Base-by-base conservation (phyloP, 225 moss, liverwort and hornwort species). In the Physcomitrellopsis africana region DNA sequence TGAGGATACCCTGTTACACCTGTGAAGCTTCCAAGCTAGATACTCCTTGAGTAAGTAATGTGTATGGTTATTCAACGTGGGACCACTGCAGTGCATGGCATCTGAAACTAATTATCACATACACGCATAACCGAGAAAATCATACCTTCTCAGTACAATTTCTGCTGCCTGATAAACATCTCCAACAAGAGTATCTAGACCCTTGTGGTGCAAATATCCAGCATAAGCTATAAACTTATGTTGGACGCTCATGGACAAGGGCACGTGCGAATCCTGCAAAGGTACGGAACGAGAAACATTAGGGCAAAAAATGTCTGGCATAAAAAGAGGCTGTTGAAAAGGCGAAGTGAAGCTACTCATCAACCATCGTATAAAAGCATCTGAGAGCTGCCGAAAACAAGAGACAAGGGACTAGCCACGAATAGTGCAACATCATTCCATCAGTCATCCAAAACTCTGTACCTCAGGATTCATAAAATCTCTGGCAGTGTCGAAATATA, bases 141-240 rank as follows among this genome's bases (percentile, higher is more conserved):
- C 86, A 59, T 86, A 96, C 96, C 80, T 87, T 83, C 84, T 92
- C 77, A 99, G 63, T 22, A 95, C 86, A 59, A 77, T 68, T 56
- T 95, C 94, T 42, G 93, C 97, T 27, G 89, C 93, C 74, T 83
- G 81, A 71, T 88, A 87, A 76, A 93, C 87, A 76, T 99, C 91
- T 19, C 76, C 82, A 65, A 93, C 81, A 47, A 95, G 84, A 67
- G 65, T 68, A 77, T 89, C 91, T 67, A 95, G 55, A 49, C 97
- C 97, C 84, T 93, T 92, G 76, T 92, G 80, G 75, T 95, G 90
- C 69, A 99, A 84, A 83, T 91, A 99, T 77, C 91, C 93, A 85
- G 97, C 97, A 80, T 90, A 95, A 46, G 94, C 90, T 59, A 99
- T 90, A 60, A 99, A 99, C 71, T 93, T 94, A 43, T 95, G 89